Conservation (phyloP, 176 grass and related monocot species). For the Musa troglodytarum region DNA sequence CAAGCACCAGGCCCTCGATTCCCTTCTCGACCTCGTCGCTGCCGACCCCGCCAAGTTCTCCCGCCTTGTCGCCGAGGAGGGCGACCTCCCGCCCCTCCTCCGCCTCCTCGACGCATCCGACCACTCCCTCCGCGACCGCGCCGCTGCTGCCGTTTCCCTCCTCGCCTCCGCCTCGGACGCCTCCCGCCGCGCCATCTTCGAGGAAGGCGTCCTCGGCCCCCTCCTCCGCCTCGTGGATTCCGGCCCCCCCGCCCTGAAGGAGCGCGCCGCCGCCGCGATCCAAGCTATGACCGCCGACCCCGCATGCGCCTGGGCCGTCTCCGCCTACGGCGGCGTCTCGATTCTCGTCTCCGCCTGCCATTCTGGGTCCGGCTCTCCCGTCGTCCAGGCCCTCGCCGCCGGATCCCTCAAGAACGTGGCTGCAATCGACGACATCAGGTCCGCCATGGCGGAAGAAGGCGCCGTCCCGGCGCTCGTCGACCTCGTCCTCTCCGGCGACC, state of each 20-base stretch:
- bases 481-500: constrained; percentile 33
- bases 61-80: constrained; percentile 39
- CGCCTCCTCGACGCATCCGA: constrained; percentile 63
- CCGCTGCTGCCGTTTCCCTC: constrained; percentile 32
- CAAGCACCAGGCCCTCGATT: constrained; percentile 66
- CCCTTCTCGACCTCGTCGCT: constrained; percentile 52
- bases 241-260: constrained; percentile 28
- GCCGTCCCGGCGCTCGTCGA: constrained; percentile 55
- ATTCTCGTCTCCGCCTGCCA: constrained; percentile 60
- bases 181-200: constrained; percentile 53
- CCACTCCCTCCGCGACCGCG: constrained; percentile 58
- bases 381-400: constrained; percentile 37
- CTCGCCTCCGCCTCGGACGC: constrained; percentile 43
- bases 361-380: constrained; percentile 41
- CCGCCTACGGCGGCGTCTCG: constrained; percentile 64
- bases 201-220: constrained; percentile 69
- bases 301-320: constrained; percentile 50
- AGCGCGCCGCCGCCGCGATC: constrained; percentile 45
- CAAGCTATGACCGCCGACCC: constrained; percentile 51
- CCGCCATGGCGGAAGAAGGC: constrained; percentile 56
- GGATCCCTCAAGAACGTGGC: constrained; percentile 53
- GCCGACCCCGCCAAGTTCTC: constrained; percentile 36
- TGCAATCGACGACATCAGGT: constrained; percentile 52
- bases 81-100: constrained; percentile 46
- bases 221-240: constrained; percentile 63